phyloP scores from a whole-genome alignment of 352 stramenopile genomes.

The Globisporangium heterothallicum region DNA sequence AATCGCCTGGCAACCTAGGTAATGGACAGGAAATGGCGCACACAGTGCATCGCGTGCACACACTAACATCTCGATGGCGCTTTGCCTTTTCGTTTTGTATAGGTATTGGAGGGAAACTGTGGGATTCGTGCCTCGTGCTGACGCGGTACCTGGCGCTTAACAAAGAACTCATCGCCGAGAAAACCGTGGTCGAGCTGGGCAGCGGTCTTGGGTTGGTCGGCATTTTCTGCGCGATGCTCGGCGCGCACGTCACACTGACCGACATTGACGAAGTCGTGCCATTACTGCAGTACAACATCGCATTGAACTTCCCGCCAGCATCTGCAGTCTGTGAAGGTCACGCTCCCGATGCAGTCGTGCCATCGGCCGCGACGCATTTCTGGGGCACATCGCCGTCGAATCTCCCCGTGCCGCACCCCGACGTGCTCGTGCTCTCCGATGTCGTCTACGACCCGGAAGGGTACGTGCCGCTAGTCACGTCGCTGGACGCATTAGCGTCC shows the following conservation, averaged over 20 bases:
- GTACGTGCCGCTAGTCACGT: constrained; percentile 59
- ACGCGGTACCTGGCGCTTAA: constrained; percentile 49
- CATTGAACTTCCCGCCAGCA: constrained; percentile 40
- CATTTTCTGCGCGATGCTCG: constrained; percentile 66
- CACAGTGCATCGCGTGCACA: constrained; percentile 1
- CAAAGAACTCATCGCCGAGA: constrained; percentile 27
- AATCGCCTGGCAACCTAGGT: constrained; percentile 70
- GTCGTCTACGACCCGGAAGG: constrained; percentile 79
- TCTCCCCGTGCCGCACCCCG: constrained; percentile 29
- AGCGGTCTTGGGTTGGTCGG: constrained; percentile 72
- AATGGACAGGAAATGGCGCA: constrained; percentile 6
- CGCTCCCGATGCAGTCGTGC: no score
- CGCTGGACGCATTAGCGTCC: constrained; percentile 36
- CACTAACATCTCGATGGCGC: no score
- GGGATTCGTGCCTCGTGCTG: constrained; percentile 76
- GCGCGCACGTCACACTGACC: constrained; percentile 54
- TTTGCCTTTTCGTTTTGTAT: no score
- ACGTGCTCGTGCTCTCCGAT: constrained; percentile 73
- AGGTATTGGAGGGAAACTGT: constrained; percentile 81
- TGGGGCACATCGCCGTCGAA: constrained; percentile 45
- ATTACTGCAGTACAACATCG: constrained; percentile 74
- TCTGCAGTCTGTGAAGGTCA: neutral
- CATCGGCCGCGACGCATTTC: constrained; percentile 33
- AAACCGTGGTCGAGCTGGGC: constrained; percentile 64
- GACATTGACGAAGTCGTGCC: constrained; percentile 74